These are phyloP conservation scores for Pseudozyma thailandica DNA, from an alignment of 1,284 basidiomycete species.

Conservation along the genomic window DNA sequence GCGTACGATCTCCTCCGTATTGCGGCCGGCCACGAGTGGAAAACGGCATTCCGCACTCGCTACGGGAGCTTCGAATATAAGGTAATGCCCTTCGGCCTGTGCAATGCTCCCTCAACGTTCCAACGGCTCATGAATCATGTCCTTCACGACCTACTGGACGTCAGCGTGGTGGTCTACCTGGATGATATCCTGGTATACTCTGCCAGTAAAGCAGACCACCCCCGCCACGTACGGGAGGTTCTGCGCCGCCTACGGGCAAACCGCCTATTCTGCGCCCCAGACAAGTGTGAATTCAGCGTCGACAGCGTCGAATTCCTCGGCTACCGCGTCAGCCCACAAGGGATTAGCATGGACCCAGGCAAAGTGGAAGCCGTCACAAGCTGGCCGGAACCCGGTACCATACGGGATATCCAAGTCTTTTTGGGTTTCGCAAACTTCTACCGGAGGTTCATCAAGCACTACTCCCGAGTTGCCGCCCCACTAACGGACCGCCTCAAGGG, in stretches of 20 bases:
- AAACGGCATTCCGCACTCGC: no score
- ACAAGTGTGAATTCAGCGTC: slow-evolving; percentile 42
- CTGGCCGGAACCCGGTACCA: slow-evolving; percentile 69
- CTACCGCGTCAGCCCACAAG: slow-evolving; percentile 66
- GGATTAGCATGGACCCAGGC: slow-evolving; percentile 69
- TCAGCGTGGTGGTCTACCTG: slow-evolving; percentile 70
- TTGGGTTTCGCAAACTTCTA: slow-evolving; percentile 70
- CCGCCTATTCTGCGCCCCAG: slow-evolving; percentile 12
- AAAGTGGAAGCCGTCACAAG: slow-evolving; percentile 69
- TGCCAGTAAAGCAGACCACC: slow-evolving; percentile 68
- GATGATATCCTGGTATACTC: slow-evolving; percentile 72
- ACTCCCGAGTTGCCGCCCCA: slow-evolving; percentile 66
- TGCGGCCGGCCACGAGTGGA: slow-evolving; percentile 68
- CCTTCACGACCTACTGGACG: slow-evolving; percentile 66
- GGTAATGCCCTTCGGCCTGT: no score
- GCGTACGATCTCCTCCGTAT: slow-evolving; percentile 65
- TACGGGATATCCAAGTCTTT: slow-evolving; percentile 68
- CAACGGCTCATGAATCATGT: slow-evolving; percentile 67
- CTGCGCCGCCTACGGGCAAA: slow-evolving; percentile 66
- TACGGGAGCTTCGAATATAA: no score
- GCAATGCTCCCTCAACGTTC: no score
- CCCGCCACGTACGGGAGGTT: slow-evolving; percentile 65
- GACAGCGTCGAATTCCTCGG: slow-evolving; percentile 69
- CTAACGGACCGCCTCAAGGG: slow-evolving; percentile 57
- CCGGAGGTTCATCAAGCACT: slow-evolving; percentile 70